phyloP scores from a whole-genome alignment of 78 protist species.

The Bodo saltans region DNA sequence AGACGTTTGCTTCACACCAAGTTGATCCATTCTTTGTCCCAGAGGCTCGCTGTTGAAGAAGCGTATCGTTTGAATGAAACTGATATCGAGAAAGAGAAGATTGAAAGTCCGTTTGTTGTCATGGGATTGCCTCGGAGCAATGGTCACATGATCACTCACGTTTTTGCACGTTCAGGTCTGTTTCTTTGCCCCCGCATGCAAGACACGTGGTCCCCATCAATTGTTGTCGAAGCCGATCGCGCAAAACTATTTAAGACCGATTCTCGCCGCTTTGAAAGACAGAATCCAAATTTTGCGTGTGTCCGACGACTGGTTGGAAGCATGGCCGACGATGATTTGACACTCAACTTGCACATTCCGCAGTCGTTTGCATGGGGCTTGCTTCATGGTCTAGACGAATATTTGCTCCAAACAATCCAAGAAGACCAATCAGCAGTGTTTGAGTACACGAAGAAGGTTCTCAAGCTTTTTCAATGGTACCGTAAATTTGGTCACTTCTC shows the following conservation, averaged over 20 bases:
- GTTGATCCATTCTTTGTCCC: not conserved
- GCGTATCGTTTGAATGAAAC: not conserved
- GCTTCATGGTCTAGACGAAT: not conserved
- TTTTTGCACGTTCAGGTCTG: not conserved
- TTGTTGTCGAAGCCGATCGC: not conserved
- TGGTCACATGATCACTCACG: not conserved
- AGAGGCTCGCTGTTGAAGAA: not conserved
- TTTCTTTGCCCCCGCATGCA: not conserved
- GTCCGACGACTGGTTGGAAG: not conserved
- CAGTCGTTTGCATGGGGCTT: not conserved
- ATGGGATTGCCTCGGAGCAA: not conserved
- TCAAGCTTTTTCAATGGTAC: not conserved
- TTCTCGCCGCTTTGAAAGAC: not conserved
- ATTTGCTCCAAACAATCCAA: not conserved
- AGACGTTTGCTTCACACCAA: not conserved
- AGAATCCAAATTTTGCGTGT: not conserved
- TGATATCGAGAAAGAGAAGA: not conserved
- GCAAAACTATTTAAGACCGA: not conserved
- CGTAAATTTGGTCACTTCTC: not conserved
- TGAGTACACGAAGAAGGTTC: not conserved
- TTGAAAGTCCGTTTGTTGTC: not conserved
- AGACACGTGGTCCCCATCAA: not conserved
- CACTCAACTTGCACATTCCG: not conserved
- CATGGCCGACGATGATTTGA: not conserved
- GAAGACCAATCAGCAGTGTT: not conserved